Evolutionary conservation across 805 yeast genomes (phyloP).

Genomic region (Starmerella potacharoeniae): DNA sequence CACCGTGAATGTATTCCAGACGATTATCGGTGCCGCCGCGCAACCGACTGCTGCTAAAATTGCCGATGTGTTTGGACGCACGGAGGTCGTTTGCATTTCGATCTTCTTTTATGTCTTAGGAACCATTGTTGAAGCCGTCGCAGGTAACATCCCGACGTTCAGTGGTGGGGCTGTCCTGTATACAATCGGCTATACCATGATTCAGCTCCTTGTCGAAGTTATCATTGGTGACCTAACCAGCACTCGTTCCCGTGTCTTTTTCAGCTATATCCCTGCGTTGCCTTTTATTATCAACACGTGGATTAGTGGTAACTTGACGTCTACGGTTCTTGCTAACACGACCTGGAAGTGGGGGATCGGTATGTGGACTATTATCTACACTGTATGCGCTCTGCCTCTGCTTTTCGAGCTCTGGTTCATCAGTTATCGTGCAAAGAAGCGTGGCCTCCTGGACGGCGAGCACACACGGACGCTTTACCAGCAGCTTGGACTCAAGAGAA

Average conservation of each 20-base stretch:
- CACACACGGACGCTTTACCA: slow-evolving; percentile 32
- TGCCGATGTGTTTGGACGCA: slow-evolving; percentile 57
- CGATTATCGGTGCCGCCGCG: slow-evolving; percentile 50
- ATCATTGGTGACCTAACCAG: slow-evolving; percentile 56
- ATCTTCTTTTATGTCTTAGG: slow-evolving; percentile 50
- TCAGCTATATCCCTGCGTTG: slow-evolving; percentile 53
- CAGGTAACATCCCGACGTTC: slow-evolving; percentile 44
- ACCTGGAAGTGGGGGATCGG: slow-evolving; percentile 52
- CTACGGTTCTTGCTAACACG: slow-evolving; percentile 19
- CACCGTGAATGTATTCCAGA: slow-evolving; percentile 43
- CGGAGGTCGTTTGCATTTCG: slow-evolving; percentile 39
- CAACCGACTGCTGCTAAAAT: slow-evolving; percentile 54
- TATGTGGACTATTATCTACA: slow-evolving; percentile 71
- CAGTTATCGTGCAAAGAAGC: slow-evolving; percentile 41
- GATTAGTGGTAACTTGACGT: slow-evolving; percentile 51
- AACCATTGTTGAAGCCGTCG: slow-evolving; percentile 51
- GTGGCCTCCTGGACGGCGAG: slow-evolving; percentile 38
- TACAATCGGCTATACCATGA: slow-evolving; percentile 52
- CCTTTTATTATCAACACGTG: slow-evolving; percentile 72
- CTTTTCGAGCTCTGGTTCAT: slow-evolving; percentile 44
- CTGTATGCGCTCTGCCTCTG: slow-evolving; percentile 52
- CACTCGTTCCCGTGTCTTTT: slow-evolving; percentile 59
- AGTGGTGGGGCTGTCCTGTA: slow-evolving; percentile 55
- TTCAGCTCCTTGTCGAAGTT: slow-evolving; percentile 44
- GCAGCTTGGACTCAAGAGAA: slow-evolving; percentile 24